A percentile compares a stretch with the other conserved stretches of the same genome.
phyloP scores from a whole-genome alignment of 176 grass and related monocot species.

The Metroxylon sagu region DNA sequence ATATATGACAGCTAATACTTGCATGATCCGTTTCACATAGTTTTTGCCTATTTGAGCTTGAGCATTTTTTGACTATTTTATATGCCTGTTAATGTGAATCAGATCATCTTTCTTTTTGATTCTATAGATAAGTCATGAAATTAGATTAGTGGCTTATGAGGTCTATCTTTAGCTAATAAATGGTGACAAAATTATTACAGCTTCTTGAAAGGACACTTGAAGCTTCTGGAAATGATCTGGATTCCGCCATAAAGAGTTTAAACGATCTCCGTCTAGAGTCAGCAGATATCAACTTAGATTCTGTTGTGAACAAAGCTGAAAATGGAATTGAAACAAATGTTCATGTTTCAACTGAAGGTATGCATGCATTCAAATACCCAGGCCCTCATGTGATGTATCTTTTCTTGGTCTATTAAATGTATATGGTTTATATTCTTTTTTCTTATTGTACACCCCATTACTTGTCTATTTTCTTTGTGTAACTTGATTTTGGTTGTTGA shows the following conservation, averaged over 20 bases:
- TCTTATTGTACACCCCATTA: too few relatives aligned
- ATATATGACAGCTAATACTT: too few relatives aligned
- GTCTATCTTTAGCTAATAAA: background rate
- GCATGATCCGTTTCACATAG: too few relatives aligned
- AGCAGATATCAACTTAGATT: constrained; percentile 23
- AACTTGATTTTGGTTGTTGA: too few relatives aligned
- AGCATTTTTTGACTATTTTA: too few relatives aligned
- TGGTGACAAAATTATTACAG: constrained; percentile 41
- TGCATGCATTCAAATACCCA: too few relatives aligned
- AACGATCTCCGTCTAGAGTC: constrained; percentile 51
- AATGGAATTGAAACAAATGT: constrained; percentile 18
- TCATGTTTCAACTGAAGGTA: constrained; percentile 38
- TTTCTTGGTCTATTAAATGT: too few relatives aligned
- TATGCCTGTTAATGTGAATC: background rate
- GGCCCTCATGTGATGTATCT: too few relatives aligned
- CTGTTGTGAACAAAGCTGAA: constrained; percentile 31
- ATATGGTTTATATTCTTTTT: too few relatives aligned
- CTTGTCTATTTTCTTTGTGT: too few relatives aligned
- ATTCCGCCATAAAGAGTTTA: constrained; percentile 78
- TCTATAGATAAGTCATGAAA: background rate
- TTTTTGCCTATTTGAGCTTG: too few relatives aligned
- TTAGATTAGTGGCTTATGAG: background rate
- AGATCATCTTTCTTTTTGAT: background rate
- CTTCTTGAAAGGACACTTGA: constrained; percentile 71
- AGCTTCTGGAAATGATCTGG: constrained; percentile 76